These are phyloP conservation scores for Daldinia caldariorum DNA, from an alignment of 495 filamentous ascomycete genomes.

Conservation along the genomic window DNA sequence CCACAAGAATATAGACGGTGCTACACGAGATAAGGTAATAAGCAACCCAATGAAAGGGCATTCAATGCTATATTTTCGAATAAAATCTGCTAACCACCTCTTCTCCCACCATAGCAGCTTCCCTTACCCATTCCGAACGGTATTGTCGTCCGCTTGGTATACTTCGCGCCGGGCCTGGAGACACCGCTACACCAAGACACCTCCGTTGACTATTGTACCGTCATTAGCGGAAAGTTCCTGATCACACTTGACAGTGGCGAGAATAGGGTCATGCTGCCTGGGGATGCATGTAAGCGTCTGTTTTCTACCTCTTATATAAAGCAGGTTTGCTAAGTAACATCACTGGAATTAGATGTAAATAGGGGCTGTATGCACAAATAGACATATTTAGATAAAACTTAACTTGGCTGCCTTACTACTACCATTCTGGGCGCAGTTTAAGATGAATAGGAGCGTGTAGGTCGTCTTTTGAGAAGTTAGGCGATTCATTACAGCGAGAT, in stretches of 20 bases:
- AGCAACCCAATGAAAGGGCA: not conserved
- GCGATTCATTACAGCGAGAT: not conserved
- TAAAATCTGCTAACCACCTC: not conserved
- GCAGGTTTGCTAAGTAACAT: not conserved
- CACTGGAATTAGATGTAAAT: not conserved
- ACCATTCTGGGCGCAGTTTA: not conserved
- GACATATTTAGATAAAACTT: not conserved
- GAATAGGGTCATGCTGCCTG: conserved; percentile 54
- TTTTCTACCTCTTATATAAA: not conserved
- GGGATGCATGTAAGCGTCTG: conserved; percentile 47
- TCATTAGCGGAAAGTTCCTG: conserved; percentile 66
- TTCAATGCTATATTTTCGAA: not conserved
- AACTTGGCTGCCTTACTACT: not conserved
- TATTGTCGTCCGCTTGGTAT: conserved; percentile 65
- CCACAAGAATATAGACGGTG: not conserved
- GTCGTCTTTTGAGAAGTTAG: not conserved
- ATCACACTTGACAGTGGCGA: conserved; percentile 63
- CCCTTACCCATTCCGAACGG: conserved; percentile 42
- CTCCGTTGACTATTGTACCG: conserved; percentile 68
- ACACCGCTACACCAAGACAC: conserved; percentile 65
- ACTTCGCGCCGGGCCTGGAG: conserved; percentile 62
- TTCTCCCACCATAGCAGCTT: not conserved
- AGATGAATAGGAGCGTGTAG: not conserved
- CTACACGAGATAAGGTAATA: not conserved
- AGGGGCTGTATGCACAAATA: not conserved